Evolutionary conservation across 257 asterid species (phyloP), one percentile per base, ranked within the genome.

Genomic region (Solanum acaule): DNA sequence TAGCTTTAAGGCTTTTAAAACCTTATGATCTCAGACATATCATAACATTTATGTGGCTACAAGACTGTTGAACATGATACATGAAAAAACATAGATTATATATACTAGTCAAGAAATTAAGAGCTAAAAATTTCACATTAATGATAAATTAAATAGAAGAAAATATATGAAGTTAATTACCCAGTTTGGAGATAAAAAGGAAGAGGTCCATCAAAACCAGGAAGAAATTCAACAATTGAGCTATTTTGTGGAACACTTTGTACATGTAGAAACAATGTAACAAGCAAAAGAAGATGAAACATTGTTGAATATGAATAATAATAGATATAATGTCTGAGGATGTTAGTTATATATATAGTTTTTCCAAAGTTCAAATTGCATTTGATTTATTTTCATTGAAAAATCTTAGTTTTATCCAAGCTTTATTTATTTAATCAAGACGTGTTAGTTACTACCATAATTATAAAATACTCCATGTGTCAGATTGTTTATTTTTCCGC

Each of bases 201-300:
- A 65, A 88, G 87, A 20, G 76, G 81, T 0, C 87, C 89, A 71
- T 67, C 84, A 44, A 79, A 79, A 79, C 85, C 85, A 27, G 88
- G 88, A 86, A 86, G 85, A 73, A 14, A 72, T 52, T 73, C 38
- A 31, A 86, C n/a, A 14, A 2, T 78, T 78, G 85, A 78, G 9
- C 65, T 10, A 78, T 78, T 23, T 0, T 42, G 65, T 0, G 38
- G 63, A 78, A 78, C 25, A 42, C 65, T 14, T 78, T 42, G 65
- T 25, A 42, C 65, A 40, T 25, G 85, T 42, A 78, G 8, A 42
- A 78, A 6, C 0, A 78, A 5, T 0, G 38, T 25, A 25, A 15
- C n/a, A 42, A 25, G 84, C 2, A 25, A 27, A 76, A 34, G 31
- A 10, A 67, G 73, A 67, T 67, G 7, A 67, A 67, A 25, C 73